Conservation (phyloP, 2,329 filamentous ascomycete species). For the Aspergillus texensis region DNA sequence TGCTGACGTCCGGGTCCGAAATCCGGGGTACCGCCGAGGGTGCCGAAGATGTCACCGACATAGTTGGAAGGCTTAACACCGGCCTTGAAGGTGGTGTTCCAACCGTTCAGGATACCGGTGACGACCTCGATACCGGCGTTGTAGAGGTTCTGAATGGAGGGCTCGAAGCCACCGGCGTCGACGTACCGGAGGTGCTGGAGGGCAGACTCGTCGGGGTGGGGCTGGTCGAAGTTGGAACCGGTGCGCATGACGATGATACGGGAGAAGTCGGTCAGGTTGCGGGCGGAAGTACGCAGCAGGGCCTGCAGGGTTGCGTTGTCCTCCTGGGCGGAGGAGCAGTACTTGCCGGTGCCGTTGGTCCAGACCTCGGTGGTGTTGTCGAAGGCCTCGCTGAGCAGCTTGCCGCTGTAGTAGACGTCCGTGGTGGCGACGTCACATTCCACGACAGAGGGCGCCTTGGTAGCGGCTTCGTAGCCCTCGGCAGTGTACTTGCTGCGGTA, state of each 20-base stretch:
- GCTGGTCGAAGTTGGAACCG: conserved; percentile 72
- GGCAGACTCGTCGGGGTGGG: conserved; percentile 59
- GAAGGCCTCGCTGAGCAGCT: conserved; percentile 63
- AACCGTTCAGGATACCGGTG: conserved; percentile 62
- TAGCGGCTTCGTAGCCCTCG: conserved; percentile 44
- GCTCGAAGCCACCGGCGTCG: conserved; percentile 65
- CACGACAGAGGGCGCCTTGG: conserved; percentile 57
- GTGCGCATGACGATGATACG: conserved; percentile 70
- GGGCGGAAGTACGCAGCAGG: conserved; percentile 61
- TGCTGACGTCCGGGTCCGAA: conserved; percentile 52
- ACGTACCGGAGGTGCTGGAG: conserved; percentile 62
- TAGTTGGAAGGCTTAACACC: conserved; percentile 67
- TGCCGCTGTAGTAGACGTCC: conserved; percentile 72
- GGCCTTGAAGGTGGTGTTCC: conserved; percentile 60
- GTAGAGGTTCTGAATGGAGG: conserved; percentile 68
- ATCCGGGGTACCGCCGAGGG: conserved; percentile 65
- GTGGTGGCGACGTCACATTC: conserved; percentile 70
- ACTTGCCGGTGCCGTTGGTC: conserved; percentile 68
- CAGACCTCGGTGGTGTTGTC: conserved; percentile 64
- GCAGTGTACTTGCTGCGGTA: conserved; percentile 60
- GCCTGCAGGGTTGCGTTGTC: conserved; percentile 71
- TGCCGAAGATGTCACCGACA: conserved; percentile 71
- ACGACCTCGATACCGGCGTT: conserved; percentile 67
- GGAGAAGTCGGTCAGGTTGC: conserved; percentile 64
- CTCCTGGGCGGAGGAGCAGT: conserved; percentile 74